Evolutionary conservation across 306 rosid species (phyloP), one percentile per base, ranked within the genome.

Genomic region (Quercus aquifolioides): DNA sequence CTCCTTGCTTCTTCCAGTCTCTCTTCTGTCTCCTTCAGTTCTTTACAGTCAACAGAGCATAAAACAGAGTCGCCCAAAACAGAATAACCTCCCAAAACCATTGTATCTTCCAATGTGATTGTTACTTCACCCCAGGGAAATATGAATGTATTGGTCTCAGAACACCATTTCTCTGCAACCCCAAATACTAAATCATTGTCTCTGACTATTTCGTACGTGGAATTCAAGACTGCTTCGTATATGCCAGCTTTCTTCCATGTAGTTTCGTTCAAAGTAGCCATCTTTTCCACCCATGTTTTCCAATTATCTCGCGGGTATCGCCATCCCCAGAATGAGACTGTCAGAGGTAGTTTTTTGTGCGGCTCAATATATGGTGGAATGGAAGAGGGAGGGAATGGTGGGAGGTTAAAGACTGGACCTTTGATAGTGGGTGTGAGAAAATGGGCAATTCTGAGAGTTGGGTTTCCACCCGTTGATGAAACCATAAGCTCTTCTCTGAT

Each of bases 91-190:
- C 83, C 86, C 18, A 78, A 68, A 49, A 89, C 70, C 84, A 82
- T 76, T 1, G 85, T 68, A 79, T 91, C 95, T 75, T 91, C 92
- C 83, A 91, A 76, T 0, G 92, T 87, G 72, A 90, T 80, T 0
- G 92, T 85, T 13, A 86, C 85, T 79, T 86, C 92, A 38, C 78
- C 91, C 90, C 92, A 88, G 0, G 91, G 81, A 62, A 88, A 90
- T 18, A 86, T 26, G 13, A 87, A 85, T 0, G 87, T 85, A 1
- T 87, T 90, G 8, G 89, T 87, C 69, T 78, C n/a, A 55, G 74
- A n/a, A 74, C 85, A 71, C 90, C 89, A 86, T 19, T 68, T 86
- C 85, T 88, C 89, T 0, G 79, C 84, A 69, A 86, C 46, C 72
- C 83, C 81, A 67, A 38, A 28, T 3, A 65, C 3, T 78, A 88